Conservation (phyloP, 2,329 filamentous ascomycete species). For the Tolypocladium cylindrosporum region DNA sequence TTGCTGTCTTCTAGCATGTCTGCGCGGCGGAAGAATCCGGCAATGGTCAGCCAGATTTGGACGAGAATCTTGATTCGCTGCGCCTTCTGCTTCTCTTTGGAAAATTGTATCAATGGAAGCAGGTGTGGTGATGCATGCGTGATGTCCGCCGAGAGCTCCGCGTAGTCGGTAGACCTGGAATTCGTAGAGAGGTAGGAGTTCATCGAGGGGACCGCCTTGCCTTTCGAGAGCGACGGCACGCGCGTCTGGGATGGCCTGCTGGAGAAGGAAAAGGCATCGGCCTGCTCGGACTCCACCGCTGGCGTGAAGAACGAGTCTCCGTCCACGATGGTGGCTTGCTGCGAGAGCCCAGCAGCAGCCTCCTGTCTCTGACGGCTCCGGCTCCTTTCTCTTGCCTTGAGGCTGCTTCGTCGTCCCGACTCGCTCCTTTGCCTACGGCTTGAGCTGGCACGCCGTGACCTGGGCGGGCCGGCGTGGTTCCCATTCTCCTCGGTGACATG, state of each 20-base stretch:
- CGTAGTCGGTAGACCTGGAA: constrained; percentile 27
- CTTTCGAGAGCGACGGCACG: constrained; percentile 31
- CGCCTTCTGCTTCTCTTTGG: constrained; percentile 40
- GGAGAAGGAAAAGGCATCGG: constrained; percentile 34
- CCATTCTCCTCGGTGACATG: constrained; percentile 63
- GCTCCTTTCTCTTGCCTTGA: constrained; percentile 44
- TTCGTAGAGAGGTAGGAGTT: constrained; percentile 34
- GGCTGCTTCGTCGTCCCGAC: constrained; percentile 38
- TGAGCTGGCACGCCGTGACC: constrained; percentile 24
- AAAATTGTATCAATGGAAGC: constrained; percentile 43
- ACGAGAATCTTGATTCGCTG: constrained; percentile 49
- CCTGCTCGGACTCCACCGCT: constrained; percentile 27
- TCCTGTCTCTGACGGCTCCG: constrained; percentile 33
- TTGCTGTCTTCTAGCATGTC: constrained; percentile 69
- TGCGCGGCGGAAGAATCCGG: constrained; percentile 77
- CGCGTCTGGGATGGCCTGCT: constrained; percentile 27
- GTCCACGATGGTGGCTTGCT: constrained; percentile 33
- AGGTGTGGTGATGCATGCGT: constrained; percentile 35
- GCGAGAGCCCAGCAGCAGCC: constrained; percentile 26
- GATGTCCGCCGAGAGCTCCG: constrained; percentile 28
- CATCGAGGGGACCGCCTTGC: constrained; percentile 32
- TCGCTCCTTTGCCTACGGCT: constrained; percentile 30
- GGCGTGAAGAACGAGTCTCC: constrained; percentile 42
- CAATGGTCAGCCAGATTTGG: constrained; percentile 83
- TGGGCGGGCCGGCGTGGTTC: constrained; percentile 18